phyloP scores from a whole-genome alignment of 495 filamentous ascomycete genomes.

The Tuber indicum region DNA sequence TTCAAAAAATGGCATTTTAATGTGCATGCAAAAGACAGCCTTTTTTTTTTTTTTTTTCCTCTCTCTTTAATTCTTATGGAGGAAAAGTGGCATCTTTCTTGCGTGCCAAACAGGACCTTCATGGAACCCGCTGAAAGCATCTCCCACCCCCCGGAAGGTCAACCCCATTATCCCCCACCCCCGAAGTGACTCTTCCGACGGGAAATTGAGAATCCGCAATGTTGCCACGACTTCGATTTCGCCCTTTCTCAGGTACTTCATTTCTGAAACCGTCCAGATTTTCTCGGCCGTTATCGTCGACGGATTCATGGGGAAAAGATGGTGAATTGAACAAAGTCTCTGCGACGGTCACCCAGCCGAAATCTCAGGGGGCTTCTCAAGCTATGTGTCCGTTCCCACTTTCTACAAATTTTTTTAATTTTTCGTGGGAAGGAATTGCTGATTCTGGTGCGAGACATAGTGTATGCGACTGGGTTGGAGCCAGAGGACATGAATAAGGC shows the following conservation, averaged over 20 bases:
- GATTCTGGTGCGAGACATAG: conserved; percentile 1
- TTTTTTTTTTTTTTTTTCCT: no score
- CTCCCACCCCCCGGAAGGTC: not conserved
- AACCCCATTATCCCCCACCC: not conserved
- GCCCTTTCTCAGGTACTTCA: not conserved
- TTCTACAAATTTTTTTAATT: not conserved
- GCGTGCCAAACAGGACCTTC: no score
- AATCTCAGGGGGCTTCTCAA: conserved; percentile 94
- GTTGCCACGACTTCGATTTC: conserved; percentile 27
- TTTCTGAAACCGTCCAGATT: not conserved
- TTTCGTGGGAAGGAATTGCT: not conserved
- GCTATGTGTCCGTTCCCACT: conserved; percentile 60
- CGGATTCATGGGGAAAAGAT: not conserved
- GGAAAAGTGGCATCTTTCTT: no score
- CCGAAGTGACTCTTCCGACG: not conserved
- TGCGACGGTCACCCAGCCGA: conserved; percentile 80
- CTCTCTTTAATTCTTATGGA: no score
- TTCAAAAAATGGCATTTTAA: no score
- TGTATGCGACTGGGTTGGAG: conserved; percentile 84
- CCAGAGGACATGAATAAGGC: conserved; percentile 85
- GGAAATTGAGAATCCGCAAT: not conserved
- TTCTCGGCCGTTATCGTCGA: not conserved
- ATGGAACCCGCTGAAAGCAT: not conserved
- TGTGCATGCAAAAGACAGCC: no score
- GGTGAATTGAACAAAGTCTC: conserved; percentile 70